Base-by-base conservation (phyloP, 1,284 basidiomycete genomes). In the Ustilago curta region DNA sequence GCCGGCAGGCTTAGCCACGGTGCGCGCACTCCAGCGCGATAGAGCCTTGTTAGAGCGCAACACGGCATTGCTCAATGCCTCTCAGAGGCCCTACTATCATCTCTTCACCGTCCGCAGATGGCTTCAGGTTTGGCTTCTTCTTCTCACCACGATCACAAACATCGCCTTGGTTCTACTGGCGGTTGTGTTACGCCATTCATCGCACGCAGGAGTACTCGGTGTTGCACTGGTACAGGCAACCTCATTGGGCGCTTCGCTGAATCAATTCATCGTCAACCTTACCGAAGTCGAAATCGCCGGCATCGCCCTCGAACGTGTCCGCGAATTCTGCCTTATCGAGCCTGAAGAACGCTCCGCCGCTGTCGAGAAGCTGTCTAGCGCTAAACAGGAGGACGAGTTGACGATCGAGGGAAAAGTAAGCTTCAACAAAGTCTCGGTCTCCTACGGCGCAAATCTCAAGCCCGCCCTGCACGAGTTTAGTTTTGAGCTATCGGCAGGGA, bases 221-320 rank as follows among this genome's bases (percentile, higher is more conserved):
- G 82, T 85, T 14, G 81, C 84, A 8, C 76, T 85, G 16, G 74
- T 79, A 1, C 77, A 83, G 32, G 66, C 83, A 4, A 79, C 76
- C 2, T 47, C 53, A 8, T 42, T 84, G 3, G 65, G 70, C n/a
- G 32, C 44, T n/a, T 23, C 44, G 32, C 61, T 83, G 49, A 78
- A 76, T 49, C 40, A 61, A 37, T 43, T 32, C 21, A 50, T 82
- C 12, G 57, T 83, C 51, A 66, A 74, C 32, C 83, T 82, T 61
- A 83, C 82, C 37, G 72, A 79, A 23, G 73, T 81, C n/a, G 85
- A 86, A 62, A 85, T 85, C 59, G 83, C 81, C 5, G 75, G 79
- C 12, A 79, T 86, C 14, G 81, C 83, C 12, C 65, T 85, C 14
- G 84, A 83, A 52, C 74, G 85, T 5, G 71, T 85, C 23, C 78